Evolutionary conservation across 345 rosid species (phyloP), one percentile per base, ranked within the genome.

Genomic region (Hirschfeldia incana): DNA sequence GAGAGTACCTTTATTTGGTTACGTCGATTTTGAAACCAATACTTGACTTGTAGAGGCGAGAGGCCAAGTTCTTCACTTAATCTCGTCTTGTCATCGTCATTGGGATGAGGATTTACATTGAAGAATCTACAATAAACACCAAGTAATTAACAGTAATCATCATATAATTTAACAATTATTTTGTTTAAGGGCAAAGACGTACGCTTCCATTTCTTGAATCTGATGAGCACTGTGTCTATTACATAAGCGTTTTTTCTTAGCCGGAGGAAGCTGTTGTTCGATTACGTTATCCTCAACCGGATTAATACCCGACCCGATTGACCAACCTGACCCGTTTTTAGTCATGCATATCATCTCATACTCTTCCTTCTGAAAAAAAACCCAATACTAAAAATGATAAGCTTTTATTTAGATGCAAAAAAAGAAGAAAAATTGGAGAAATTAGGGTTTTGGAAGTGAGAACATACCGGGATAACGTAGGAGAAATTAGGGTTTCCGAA

Each of bases 181-280:
- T 8, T 26, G 8, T 8, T 5, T 33, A 64, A 57, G 30, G 4
- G 37, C 59, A 49, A 29, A 13, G 72, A 53, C 91, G 65, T 92
- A 94, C 98, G 93, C 84, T 87, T 94, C 96, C 94, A 94, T 76
- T 83, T 92, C 90, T 83, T 90, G 91, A 86, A 94, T 92, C 89
- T 94, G 98, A 32, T 80, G 86, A 71, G 85, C 77, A 72, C 92
- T 93, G 83, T 93, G 98, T 30, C 95, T 93, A 81, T 87, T 93
- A 81, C 86, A 94, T 78, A 84, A 86, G 28, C 92, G 94, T 73
- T 87, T 89, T 85, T 86, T 90, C 86, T 92, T 87, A 1, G 67
- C 37, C 0, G 79, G 57, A 8, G 74, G 84, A 37, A 81, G 86
- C 10, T 75, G 76, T 46, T 13, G 30, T 21, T 71, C 65, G 72